Conservation (phyloP, 2,329 filamentous ascomycete species). For the Fusarium agapanthi region DNA sequence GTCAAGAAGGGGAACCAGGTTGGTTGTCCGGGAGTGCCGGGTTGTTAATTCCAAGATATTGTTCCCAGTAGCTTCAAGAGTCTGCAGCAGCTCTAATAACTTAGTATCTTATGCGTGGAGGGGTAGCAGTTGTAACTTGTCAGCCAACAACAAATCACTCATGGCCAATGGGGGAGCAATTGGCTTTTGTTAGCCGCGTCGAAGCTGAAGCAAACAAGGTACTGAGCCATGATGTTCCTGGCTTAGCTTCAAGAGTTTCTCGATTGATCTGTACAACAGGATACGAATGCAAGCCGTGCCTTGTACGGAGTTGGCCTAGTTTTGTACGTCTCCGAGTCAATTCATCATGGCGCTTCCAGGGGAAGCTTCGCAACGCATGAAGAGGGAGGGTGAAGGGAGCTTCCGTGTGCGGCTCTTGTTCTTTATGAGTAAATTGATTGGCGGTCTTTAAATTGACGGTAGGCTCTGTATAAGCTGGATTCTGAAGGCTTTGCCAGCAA, state of each 20-base stretch:
- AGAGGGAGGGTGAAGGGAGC: neutral
- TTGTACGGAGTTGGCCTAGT: constrained; percentile 30
- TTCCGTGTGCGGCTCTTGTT: constrained; percentile 25
- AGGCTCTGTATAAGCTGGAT: neutral
- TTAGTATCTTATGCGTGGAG: neutral
- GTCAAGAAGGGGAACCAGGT: constrained; percentile 31
- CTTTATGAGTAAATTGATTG: constrained; percentile 19
- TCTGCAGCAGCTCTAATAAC: constrained; percentile 5
- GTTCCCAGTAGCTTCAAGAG: constrained; percentile 8
- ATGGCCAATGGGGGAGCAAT: constrained; percentile 17
- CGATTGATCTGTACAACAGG: neutral
- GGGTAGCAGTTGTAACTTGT: neutral
- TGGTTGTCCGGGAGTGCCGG: constrained; percentile 17
- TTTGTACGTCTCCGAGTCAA: constrained; percentile 15
- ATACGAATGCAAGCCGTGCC: constrained; percentile 11
- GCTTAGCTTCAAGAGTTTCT: constrained; percentile 19
- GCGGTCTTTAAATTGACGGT: neutral
- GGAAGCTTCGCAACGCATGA: constrained; percentile 16
- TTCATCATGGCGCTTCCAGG: constrained; percentile 12
- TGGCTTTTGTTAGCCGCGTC: constrained; percentile 25
- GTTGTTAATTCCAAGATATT: constrained; percentile 15
- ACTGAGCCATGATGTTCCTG: constrained; percentile 22
- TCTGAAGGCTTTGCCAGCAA: neutral
- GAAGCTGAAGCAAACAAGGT: neutral
- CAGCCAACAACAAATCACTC: constrained; percentile 35